Base-by-base conservation (phyloP, 192 early-diverging fungal species). In the Entomortierella chlamydospora region DNA sequence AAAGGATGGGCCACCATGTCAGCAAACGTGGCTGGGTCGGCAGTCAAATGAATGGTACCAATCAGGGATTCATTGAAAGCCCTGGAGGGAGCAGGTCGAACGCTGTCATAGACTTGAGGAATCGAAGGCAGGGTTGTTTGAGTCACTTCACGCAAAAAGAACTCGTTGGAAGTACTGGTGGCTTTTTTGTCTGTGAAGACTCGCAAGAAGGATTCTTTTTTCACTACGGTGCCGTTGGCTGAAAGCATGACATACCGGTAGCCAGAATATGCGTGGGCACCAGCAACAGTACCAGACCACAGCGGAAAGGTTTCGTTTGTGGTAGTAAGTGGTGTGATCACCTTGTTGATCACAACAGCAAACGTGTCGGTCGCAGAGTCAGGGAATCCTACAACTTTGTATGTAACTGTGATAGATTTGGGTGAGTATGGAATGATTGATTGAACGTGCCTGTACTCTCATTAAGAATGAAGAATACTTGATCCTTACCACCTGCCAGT, bases 51-150 rank as follows among this genome's bases (percentile, higher is more conserved):
- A 13, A 84, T 65, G 1, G 70, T 73, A 15, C 73, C 80, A 57
- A 84, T 82, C 13, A 56, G 62, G 39, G 81, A 63, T 5, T 85
- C 81, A 22, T 82, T 71, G 73, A 71, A 85, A 18, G 73, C 64
- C 28, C 56, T 62, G 13, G 57, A 64, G 12, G 56, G 0, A 25
- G 52, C 42, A 41, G 73, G 57, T 41, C 60, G 64, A 42, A 29
- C 57, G 50, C 26, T 12, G 2, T 39, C 34, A 37, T 53, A 74
- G 22, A 68, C 31, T 51, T 74, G 72, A 31, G 72, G 64, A 10
- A 74, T 20, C 26, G n/a, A 18, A 20, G 72, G 72, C 51, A 61
- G 31, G 43, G 17, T 56, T 34, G 45, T 34, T 13, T 56, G n/a
- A 39, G 74, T 78, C 9, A 26, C 29, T 26, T 58, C 5, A 23